These are phyloP conservation scores for Silene noctiflora DNA, from an alignment of 179 eudicot species.

Conservation along the genomic window DNA sequence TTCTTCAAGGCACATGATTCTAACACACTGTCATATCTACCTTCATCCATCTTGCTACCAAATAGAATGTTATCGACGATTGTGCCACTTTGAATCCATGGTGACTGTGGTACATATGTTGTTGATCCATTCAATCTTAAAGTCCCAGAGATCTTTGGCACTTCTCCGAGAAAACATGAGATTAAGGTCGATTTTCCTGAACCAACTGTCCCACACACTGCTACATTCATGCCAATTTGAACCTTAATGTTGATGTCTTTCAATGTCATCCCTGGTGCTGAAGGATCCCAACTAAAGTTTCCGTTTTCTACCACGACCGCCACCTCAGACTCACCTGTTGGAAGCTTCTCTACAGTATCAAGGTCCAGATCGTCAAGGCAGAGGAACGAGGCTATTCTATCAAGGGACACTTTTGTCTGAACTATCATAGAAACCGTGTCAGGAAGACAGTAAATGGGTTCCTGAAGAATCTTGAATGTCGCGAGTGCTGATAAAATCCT, in stretches of 20 bases:
- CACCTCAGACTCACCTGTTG: conserved; percentile 34
- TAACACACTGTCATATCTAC: conserved; percentile 41
- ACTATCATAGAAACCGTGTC: conserved; percentile 60
- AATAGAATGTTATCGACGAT: conserved; percentile 54
- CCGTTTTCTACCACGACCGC: conserved; percentile 52
- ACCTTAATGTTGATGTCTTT: conserved; percentile 48
- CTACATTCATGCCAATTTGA: conserved; percentile 57
- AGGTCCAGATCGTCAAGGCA: conserved; percentile 54
- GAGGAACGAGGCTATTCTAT: conserved; percentile 57
- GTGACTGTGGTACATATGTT: conserved; percentile 58
- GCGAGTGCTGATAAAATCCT: conserved; percentile 68
- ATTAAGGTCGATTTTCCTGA: conserved; percentile 74
- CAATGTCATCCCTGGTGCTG: conserved; percentile 34
- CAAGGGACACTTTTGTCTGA: conserved; percentile 75
- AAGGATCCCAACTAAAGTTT: conserved; percentile 55
- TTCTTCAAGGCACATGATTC: conserved; percentile 62
- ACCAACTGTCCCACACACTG: conserved; percentile 73
- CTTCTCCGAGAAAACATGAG: conserved; percentile 63
- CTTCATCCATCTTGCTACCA: conserved; percentile 49
- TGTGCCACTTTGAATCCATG: conserved; percentile 71
- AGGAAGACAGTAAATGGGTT: conserved; percentile 59
- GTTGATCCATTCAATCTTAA: conserved; percentile 42
- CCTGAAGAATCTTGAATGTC: conserved; percentile 63
- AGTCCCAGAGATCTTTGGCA: conserved; percentile 53
- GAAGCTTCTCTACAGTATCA: conserved; percentile 40